Evolutionary conservation across 2,329 filamentous ascomycete genomes (phyloP).

Genomic region (Albifimbria verrucaria): DNA sequence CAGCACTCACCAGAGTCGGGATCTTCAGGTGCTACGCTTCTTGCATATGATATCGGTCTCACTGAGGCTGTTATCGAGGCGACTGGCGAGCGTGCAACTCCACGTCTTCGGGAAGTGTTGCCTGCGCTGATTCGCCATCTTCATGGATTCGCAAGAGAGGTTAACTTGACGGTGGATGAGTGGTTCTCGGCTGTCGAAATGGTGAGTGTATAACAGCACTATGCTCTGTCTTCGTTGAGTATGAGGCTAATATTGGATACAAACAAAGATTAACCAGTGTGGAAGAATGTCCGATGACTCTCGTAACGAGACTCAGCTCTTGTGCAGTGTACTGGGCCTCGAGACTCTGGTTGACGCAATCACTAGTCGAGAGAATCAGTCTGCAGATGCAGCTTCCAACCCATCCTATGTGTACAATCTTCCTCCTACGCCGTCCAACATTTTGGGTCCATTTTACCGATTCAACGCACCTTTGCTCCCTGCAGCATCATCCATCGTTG

Average conservation of each 20-base stretch:
- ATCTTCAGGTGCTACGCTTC: background rate
- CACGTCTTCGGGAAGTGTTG: background rate
- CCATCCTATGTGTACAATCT: background rate
- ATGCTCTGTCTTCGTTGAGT: background rate
- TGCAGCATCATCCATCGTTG: background rate
- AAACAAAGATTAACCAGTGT: background rate
- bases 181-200: background rate
- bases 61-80: background rate
- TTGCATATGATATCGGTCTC: background rate
- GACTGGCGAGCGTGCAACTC: background rate
- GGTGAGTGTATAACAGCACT: background rate
- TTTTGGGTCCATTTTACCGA: conserved; percentile 1
- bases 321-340: conserved; percentile 1
- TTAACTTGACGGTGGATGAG: conserved; percentile 1
- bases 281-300: background rate
- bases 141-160: background rate
- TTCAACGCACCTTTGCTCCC: background rate
- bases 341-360: conserved; percentile 1
- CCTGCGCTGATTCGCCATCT: background rate
- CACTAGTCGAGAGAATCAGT: background rate
- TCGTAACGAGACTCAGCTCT: conserved; percentile 1
- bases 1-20: too few species aligned
- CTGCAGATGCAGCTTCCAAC: background rate
- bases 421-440: background rate
- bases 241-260: background rate